Evolutionary conservation across 106 monocot species (phyloP).

Genomic region (Phalaenopsis equestris): DNA sequence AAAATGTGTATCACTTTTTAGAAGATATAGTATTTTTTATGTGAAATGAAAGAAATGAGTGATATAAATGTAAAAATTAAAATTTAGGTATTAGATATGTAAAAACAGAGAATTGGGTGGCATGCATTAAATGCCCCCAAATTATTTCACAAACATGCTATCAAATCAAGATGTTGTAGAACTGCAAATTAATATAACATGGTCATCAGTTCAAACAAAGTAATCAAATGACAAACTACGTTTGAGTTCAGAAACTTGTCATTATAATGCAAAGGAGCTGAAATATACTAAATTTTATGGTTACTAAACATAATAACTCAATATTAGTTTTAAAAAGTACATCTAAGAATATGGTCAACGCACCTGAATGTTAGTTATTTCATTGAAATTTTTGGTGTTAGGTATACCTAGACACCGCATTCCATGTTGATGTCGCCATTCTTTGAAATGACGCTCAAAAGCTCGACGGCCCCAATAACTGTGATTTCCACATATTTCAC

Average conservation of each 20-base stretch:
- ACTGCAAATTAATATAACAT: neutral
- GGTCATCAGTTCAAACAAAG: neutral
- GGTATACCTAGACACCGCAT: slow-evolving; percentile 97
- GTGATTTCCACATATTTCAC: slow-evolving; percentile 97
- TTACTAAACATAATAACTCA: neutral
- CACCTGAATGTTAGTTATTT: slow-evolving; percentile 94
- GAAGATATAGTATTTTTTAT: too few species aligned
- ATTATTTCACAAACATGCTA: neutral
- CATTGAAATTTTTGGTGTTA: slow-evolving; percentile 97
- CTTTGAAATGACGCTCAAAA: slow-evolving; percentile 99
- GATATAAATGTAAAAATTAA: too few species aligned
- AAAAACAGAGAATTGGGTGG: neutral
- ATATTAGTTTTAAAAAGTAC: neutral
- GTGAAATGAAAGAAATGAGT: too few species aligned
- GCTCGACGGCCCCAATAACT: slow-evolving; percentile 98
- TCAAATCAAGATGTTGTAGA: neutral
- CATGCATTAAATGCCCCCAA: too few species aligned
- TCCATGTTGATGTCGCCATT: slow-evolving; percentile 98
- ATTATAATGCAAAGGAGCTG: neutral
- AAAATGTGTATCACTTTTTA: too few species aligned
- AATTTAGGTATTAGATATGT: neutral
- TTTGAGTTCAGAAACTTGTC: neutral
- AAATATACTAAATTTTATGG: neutral
- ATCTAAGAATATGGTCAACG: neutral
- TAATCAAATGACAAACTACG: neutral